Evolutionary conservation across 2,329 filamentous ascomycete genomes (phyloP).

Genomic region (Nigrospora sphaerica): DNA sequence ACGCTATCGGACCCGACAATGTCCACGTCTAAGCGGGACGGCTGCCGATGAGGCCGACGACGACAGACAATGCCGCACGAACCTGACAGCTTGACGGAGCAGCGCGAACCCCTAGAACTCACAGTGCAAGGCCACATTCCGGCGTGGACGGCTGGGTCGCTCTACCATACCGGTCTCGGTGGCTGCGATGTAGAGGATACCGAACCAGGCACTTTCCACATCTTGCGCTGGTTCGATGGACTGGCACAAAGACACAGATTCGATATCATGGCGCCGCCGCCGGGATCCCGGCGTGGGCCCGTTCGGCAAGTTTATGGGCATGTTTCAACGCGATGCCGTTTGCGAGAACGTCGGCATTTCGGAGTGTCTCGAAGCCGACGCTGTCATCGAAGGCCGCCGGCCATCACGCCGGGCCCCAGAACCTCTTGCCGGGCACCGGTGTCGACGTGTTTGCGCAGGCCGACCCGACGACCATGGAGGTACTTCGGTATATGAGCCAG

Average conservation of each 20-base stretch:
- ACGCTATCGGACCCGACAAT: too few species aligned
- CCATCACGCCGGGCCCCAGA: neutral
- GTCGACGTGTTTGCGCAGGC: constrained; percentile 35
- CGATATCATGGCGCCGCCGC: constrained; percentile 34
- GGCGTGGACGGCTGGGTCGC: constrained; percentile 41
- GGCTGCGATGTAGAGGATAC: constrained; percentile 36
- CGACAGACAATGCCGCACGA: neutral
- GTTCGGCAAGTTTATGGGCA: constrained; percentile 1
- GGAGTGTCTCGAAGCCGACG: constrained; percentile 29
- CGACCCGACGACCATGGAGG: constrained; percentile 49
- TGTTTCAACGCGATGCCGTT: constrained; percentile 15
- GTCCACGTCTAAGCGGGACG: neutral
- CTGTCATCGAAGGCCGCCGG: neutral
- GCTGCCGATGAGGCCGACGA: neutral
- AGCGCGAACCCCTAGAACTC: constrained; percentile 39
- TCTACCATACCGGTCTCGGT: constrained; percentile 49
- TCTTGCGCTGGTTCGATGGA: constrained; percentile 53
- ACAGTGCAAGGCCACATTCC: constrained; percentile 44
- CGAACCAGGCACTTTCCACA: constrained; percentile 33
- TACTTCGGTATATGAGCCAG: constrained; percentile 40
- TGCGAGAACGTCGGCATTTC: constrained; percentile 43
- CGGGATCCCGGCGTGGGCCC: neutral
- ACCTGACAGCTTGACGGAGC: constrained; percentile 37
- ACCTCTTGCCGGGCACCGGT: constrained; percentile 27
- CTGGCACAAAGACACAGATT: constrained; percentile 48